Evolutionary conservation across 2,329 filamentous ascomycete species (phyloP).

Genomic region (Hypoxylon sp.): DNA sequence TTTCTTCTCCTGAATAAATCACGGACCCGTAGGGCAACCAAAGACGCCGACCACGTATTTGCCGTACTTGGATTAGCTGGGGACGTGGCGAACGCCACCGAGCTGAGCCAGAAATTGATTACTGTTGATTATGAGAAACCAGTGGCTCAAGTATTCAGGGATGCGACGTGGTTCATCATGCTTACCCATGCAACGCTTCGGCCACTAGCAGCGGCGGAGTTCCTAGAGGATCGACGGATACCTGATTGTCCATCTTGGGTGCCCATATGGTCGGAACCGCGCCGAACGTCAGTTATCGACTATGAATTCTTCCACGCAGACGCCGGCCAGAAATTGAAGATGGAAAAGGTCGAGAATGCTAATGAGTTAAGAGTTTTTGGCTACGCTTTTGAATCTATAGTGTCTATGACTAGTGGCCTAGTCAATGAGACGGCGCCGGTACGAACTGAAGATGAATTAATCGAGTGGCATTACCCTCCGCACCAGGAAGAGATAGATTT

Average conservation of each 20-base stretch:
- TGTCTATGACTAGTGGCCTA: not conserved
- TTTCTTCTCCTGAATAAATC: slow-evolving; percentile 14
- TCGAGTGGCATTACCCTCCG: slow-evolving; percentile 24
- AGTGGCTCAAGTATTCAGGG: slow-evolving; percentile 6
- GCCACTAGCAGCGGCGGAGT: slow-evolving; percentile 11
- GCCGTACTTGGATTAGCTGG: slow-evolving; percentile 18
- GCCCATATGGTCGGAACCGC: slow-evolving; percentile 18
- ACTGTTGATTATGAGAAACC: slow-evolving; percentile 18
- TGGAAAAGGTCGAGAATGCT: not conserved
- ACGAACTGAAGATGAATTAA: slow-evolving; percentile 3
- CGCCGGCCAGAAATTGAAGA: not conserved
- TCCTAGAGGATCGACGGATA: slow-evolving; percentile 1
- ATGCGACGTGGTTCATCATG: slow-evolving; percentile 26
- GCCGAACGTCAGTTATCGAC: slow-evolving; percentile 9
- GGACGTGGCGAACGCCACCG: slow-evolving; percentile 5
- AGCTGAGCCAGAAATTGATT: not conserved
- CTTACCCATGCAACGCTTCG: slow-evolving; percentile 18
- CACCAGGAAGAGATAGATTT: slow-evolving; percentile 14
- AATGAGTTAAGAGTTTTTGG: not conserved
- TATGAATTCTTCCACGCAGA: slow-evolving; percentile 15
- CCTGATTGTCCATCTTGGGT: slow-evolving; percentile 17
- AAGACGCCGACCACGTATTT: slow-evolving; percentile 12
- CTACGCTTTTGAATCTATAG: slow-evolving; percentile 6
- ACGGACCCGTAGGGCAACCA: slow-evolving; percentile 9
- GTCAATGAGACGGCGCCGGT: slow-evolving; percentile 1